Evolutionary conservation across 2,329 filamentous ascomycete species (phyloP), one percentile per base, ranked within the genome.

Genomic region (Neospermospora avenae): DNA sequence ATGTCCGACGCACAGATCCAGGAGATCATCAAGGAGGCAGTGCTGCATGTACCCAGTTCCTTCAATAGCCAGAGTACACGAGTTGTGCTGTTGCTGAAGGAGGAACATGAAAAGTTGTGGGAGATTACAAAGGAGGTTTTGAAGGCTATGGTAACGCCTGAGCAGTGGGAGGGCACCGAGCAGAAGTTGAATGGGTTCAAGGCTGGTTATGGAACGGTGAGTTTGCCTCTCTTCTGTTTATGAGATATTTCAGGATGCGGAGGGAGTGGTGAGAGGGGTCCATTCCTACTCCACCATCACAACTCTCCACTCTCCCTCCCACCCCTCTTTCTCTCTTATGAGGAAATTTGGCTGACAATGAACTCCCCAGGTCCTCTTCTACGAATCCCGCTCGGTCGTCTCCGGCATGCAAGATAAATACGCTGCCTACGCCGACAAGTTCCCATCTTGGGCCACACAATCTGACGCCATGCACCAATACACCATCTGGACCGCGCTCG

Each of bases 21-120:
- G 70, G 83, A 89, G 69, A 84, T 93, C 71, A 81, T 86, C 73
- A 77, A 80, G 74, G 74, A 84, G 67, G 80, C 85, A 57, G 79
- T 95, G 67, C 78, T 84, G 61, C 81, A 91, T 74, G 81, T 88
- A 1, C 93, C 93, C 44, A 88, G 84, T 55, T 86, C 87, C 65
- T 97, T 96, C 87, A 96, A 97, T 85, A 89, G 86, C 44, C 93
- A 96, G 80, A 86, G 86, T 67, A 88, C 90, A 67, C 87, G 93
- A 61, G 77, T 89, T 60, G 83, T 96, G 51, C 83, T 96, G 55
- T 84, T 97, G 57, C 81, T 95, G 71, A 87, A 89, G 70, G 84
- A 83, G 63, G 89, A 96, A 75, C 93, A 97, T 79, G 86, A 92
- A 70, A 88, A 89, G 78, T 85, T 96, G 68, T 97, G 93, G 93